These are phyloP conservation scores for Phytomonas sp. DNA, from an alignment of 208 protist species.

Conservation along the genomic window DNA sequence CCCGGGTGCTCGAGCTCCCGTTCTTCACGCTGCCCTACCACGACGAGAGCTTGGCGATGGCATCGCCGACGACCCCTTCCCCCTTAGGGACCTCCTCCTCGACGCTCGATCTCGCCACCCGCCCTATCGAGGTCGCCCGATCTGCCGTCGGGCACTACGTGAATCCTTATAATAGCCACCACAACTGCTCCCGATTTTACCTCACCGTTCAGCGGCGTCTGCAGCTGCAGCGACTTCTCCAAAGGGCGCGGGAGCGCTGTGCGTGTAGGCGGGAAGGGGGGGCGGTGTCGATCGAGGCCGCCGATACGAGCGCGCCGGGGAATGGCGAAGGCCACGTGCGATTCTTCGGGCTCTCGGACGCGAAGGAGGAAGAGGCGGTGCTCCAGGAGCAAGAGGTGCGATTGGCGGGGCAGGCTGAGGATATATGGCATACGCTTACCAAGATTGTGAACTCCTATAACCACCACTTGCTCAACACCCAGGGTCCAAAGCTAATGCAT, in stretches of 20 bases:
- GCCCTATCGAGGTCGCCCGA: too few species aligned
- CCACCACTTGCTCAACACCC: slow-evolving; percentile 8
- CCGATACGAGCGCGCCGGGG: slow-evolving; percentile 9
- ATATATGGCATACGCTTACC: slow-evolving; percentile 37
- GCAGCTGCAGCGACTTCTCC: neutral
- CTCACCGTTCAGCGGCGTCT: neutral
- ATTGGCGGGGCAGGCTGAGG: slow-evolving; percentile 23
- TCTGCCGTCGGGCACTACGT: neutral
- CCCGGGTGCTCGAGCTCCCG: neutral
- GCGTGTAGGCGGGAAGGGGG: neutral
- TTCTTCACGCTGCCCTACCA: neutral
- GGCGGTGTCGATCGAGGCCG: neutral
- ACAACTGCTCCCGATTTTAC: slow-evolving; percentile 11
- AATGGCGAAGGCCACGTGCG: slow-evolving; percentile 11
- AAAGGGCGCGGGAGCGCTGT: neutral
- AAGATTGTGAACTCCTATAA: slow-evolving; percentile 39
- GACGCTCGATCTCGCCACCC: too few species aligned
- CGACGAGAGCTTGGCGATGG: neutral
- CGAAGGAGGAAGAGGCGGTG: slow-evolving; percentile 26
- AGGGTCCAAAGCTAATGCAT: too few species aligned
- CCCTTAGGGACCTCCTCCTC: too few species aligned
- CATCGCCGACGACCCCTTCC: neutral
- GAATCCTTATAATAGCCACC: slow-evolving; percentile 13
- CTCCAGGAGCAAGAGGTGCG: slow-evolving; percentile 19
- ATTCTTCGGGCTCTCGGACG: slow-evolving; percentile 30